Percentiles rank a stretch among this genome's conserved stretches.
These are phyloP conservation scores for Kandelia obovata DNA, from an alignment of 345 rosid genomes.

Conservation along the genomic window DNA sequence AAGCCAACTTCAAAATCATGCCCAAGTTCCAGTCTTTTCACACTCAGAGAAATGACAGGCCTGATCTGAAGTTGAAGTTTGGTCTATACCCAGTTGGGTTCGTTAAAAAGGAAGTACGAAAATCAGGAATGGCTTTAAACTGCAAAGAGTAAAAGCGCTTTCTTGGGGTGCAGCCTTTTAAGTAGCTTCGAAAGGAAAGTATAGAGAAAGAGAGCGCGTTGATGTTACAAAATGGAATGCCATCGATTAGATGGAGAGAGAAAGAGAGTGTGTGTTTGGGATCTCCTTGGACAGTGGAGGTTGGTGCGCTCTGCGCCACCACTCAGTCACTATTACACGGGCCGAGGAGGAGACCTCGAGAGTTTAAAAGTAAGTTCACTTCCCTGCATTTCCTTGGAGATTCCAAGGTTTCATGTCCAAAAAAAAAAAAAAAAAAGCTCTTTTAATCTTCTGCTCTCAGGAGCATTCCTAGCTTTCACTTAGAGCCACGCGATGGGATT, in stretches of 20 bases:
- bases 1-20: background rate
- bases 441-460: background rate
- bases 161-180: background rate
- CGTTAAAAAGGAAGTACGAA: background rate
- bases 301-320: conserved; percentile 33
- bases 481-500: too few relatives aligned
- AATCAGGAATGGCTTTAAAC: too few relatives aligned
- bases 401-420: conserved; percentile 10
- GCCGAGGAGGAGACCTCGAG: conserved; percentile 29
- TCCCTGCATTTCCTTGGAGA: conserved; percentile 27
- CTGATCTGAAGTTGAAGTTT: conserved; percentile 1
- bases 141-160: background rate
- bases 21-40: background rate
- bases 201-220: background rate
- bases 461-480: too few relatives aligned
- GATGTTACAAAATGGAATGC: background rate
- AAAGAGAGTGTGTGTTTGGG: conserved; percentile 20
- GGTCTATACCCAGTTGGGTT: background rate
- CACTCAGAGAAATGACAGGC: background rate
- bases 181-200: conserved; percentile 7
- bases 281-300: conserved; percentile 51
- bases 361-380: conserved; percentile 43
- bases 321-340: conserved; percentile 2
- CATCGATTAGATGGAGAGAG: background rate
- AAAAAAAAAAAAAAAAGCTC: background rate